Percentiles rank a stretch among this genome's conserved stretches.
phyloP scores from a whole-genome alignment of 2,329 filamentous ascomycete genomes.

The Xylaria sp. region DNA sequence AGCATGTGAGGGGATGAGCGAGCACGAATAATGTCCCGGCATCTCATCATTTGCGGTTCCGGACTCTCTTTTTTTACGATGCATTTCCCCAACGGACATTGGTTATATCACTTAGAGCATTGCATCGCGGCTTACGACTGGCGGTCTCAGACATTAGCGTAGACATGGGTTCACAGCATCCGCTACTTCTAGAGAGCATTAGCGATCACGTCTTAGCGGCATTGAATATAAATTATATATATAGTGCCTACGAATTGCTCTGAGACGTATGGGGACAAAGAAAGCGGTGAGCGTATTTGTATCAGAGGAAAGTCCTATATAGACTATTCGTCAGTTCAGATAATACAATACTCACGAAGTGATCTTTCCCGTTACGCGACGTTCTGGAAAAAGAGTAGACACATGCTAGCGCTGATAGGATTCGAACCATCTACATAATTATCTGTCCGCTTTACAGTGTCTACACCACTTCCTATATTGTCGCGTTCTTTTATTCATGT shows the following conservation, averaged over 20 bases:
- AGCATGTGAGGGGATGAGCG: constrained; percentile 61
- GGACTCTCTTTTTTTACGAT: neutral
- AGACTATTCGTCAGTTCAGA: neutral
- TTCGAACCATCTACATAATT: neutral
- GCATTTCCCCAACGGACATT: neutral
- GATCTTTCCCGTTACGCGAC: neutral
- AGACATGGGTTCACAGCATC: neutral
- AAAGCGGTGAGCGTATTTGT: neutral
- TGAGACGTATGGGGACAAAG: neutral
- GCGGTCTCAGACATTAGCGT: neutral
- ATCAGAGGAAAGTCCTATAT: neutral
- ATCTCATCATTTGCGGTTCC: neutral
- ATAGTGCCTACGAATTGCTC: neutral
- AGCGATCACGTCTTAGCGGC: neutral
- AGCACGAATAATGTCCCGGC: neutral
- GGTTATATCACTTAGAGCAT: constrained; percentile 13
- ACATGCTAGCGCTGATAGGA: neutral
- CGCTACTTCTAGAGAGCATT: constrained; percentile 7
- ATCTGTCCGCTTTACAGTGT: neutral
- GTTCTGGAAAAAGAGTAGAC: neutral
- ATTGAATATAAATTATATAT: neutral
- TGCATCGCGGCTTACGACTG: constrained; percentile 6
- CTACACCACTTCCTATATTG: neutral
- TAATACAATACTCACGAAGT: neutral
- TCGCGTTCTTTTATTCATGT: neutral